phyloP scores from a whole-genome alignment of 192 early-diverging fungal species.

The Linderina pennispora region DNA sequence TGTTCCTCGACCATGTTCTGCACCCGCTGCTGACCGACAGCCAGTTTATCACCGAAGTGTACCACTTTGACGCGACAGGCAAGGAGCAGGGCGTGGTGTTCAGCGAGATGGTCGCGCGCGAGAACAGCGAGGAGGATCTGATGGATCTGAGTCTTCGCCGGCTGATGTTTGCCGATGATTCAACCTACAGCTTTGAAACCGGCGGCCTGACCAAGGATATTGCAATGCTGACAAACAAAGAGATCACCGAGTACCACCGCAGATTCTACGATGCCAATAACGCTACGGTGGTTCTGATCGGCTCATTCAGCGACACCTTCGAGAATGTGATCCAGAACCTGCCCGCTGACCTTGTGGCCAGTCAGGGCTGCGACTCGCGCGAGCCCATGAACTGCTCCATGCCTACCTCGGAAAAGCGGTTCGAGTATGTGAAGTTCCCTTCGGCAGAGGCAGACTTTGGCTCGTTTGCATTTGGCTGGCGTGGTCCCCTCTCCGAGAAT shows the following conservation, averaged over 20 bases:
- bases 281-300: constrained; percentile 60
- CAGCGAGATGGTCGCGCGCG: constrained; percentile 66
- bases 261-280: constrained; percentile 68
- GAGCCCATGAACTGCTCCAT: constrained; percentile 14
- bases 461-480: constrained; percentile 64
- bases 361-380: constrained; percentile 20
- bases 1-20: constrained; percentile 77
- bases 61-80: constrained; percentile 64
- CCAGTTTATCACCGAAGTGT: constrained; percentile 77
- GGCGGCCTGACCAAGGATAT: constrained; percentile 74
- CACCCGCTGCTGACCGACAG: constrained; percentile 62
- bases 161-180: constrained; percentile 40
- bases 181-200: constrained; percentile 64
- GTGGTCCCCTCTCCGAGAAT: constrained; percentile 62
- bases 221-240: constrained; percentile 61
- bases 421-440: constrained; percentile 42
- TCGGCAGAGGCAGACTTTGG: constrained; percentile 59
- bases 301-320: constrained; percentile 44
- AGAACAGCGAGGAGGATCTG: constrained; percentile 66
- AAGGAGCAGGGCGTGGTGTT: constrained; percentile 77
- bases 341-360: constrained; percentile 20
- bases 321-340: constrained; percentile 26
- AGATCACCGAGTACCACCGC: constrained; percentile 71
- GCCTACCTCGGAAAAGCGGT: constrained; percentile 3
- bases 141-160: constrained; percentile 7